Base-by-base conservation (phyloP, 257 asterid species). In the Plantago major region DNA sequence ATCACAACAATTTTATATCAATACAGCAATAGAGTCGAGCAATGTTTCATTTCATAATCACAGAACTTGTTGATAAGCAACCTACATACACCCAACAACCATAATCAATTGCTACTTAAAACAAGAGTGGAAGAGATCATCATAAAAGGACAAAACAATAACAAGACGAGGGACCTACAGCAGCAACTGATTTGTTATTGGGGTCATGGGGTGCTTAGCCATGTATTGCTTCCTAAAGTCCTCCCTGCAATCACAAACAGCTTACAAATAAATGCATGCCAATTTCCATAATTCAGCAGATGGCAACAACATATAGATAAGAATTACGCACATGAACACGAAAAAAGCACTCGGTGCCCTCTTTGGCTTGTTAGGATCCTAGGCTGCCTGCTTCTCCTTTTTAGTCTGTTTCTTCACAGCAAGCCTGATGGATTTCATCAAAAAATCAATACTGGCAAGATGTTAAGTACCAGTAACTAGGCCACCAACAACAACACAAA, bases 361-460 rank as follows among this genome's bases (percentile, higher is more conserved):
- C 81, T 86, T 86, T 0, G 95, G 95, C 74, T 82, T 86, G 80
- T 83, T 86, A 0, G 95, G 88, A 47, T 86, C 95, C 78, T 86
- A 83, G 0, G 79, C 84, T 13, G 82, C 81, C 55, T 81, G 68
- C 69, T 62, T 82, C 72, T 68, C 81, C 68, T 74, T 80, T 74
- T 73, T 71, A 5, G 80, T 62, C 68, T 56, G 71, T 74, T 72
- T 86, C 67, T 65, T 83, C 74, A 73, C 86, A 50, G 73, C 77
- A 73, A 83, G 82, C 81, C 95, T 86, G 11, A 22, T 33, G 22
- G 5, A 52, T n/a, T 12, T 19, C 40, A 52, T 37, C 6, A 47
- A 47, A 47, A 4, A 47, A 7, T 6, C n/a, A n/a, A n/a, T n/a
- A n/a, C n/a, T n/a, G n/a, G n/a, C 52, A 1, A 14, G 9, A 33